Base-by-base conservation (phyloP, 169 alveolate genomes). In the Perkinsus marinus region DNA sequence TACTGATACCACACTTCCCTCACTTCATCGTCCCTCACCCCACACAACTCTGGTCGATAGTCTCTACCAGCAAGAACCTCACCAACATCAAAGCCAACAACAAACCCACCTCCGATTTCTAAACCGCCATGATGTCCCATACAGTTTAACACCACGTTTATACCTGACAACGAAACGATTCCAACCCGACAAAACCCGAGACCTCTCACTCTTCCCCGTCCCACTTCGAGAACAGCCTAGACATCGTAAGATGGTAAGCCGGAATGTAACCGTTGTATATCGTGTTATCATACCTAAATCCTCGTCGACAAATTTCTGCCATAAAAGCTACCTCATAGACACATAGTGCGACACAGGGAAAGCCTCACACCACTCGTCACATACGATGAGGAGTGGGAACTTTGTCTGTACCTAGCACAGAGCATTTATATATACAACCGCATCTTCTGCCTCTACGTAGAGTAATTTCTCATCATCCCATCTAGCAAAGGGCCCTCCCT, bases 341-440 rank as follows among this genome's bases (percentile, higher is more conserved):
- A 93, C 91, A 30, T 90, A 93, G 37, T 92, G 92, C 39, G 92
- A 68, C 41, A 93, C 95, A 5, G 94, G 95, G 46, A 93, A 93
- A 91, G 93, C 90, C 69, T 93, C 95, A 43, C 90, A 90, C 95
- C 95, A 93, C 68, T 93, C 93, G 38, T 93, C 94, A 89, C 91
- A 39, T 17, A 13, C 93, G 19, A 92, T 39, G 41, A 93, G 92
- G 13, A 93, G 39, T 10, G 93, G 93, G 91, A 89, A 90, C 38
- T 0, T 90, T 26, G 93, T 92, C 39, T 93, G 95, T 39, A 46
- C 69, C 89, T 57, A 16, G 36, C 79, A 57, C n/a, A n/a, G n/a
- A n/a, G n/a, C n/a, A n/a, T n/a, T n/a, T n/a, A n/a, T n/a, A n/a
- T n/a, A n/a, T n/a, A n/a, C n/a, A n/a, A n/a, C n/a, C n/a, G n/a